Evolutionary conservation across 106 monocot species (phyloP).

Genomic region (Dendrobium officinale): DNA sequence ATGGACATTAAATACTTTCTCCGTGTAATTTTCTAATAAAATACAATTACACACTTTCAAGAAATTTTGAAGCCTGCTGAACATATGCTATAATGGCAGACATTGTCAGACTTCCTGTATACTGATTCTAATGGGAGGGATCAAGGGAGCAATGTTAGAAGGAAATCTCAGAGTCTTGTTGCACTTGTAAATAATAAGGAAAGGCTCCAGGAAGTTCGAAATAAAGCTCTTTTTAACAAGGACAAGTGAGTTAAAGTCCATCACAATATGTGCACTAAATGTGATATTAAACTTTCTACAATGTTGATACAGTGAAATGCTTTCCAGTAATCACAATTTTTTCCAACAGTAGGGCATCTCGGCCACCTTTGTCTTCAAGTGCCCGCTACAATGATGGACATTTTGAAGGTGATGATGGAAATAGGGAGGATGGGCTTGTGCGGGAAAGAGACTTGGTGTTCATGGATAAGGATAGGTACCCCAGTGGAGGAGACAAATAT

Average conservation of each 20-base stretch:
- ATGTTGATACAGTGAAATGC: not conserved
- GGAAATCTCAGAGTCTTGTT: slow-evolving; percentile 83
- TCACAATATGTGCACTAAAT: not conserved
- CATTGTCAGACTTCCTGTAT: slow-evolving; percentile 82
- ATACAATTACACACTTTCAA: no score
- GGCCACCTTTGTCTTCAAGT: slow-evolving; percentile 34
- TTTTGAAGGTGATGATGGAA: slow-evolving; percentile 35
- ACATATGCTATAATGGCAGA: slow-evolving; percentile 27
- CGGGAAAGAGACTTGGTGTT: slow-evolving; percentile 44
- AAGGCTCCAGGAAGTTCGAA: slow-evolving; percentile 63
- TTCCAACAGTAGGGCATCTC: slow-evolving; percentile 32
- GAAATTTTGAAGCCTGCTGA: no score
- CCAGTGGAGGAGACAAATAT: slow-evolving; percentile 23
- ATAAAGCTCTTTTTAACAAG: slow-evolving; percentile 55
- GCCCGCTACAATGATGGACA: slow-evolving; percentile 50
- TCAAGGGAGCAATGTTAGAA: slow-evolving; percentile 82
- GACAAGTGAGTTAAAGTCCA: slow-evolving; percentile 52
- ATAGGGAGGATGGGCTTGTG: slow-evolving; percentile 37
- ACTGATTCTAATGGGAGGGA: slow-evolving; percentile 81
- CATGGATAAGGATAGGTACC: slow-evolving; percentile 48
- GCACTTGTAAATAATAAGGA: slow-evolving; percentile 77
- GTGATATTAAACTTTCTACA: slow-evolving; percentile 14
- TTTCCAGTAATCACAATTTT: slow-evolving; percentile 15
- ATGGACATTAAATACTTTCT: no score
- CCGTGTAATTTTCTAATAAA: no score